Evolutionary conservation across 345 rosid species (phyloP).

Genomic region (Sonneratia caseolaris): DNA sequence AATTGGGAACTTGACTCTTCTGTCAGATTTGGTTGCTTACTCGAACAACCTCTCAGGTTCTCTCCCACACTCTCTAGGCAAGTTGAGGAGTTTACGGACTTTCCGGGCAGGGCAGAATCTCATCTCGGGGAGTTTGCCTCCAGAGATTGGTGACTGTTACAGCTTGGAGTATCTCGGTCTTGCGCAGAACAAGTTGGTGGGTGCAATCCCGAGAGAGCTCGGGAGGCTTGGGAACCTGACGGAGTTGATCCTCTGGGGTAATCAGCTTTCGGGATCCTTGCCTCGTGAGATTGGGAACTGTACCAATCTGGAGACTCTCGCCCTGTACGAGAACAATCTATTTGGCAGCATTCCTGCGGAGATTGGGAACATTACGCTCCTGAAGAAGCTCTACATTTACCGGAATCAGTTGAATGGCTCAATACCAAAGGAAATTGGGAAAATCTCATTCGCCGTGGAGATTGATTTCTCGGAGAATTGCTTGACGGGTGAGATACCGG

Average conservation of each 20-base stretch:
- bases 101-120: conserved; percentile 85
- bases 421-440: conserved; percentile 71
- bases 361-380: conserved; percentile 40
- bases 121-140: conserved; percentile 72
- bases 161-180: conserved; percentile 66
- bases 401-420: conserved; percentile 62
- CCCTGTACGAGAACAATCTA: conserved; percentile 72
- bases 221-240: conserved; percentile 56
- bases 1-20: conserved; percentile 53
- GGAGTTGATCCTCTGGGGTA: conserved; percentile 63
- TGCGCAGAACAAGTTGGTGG: conserved; percentile 62
- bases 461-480: conserved; percentile 81
- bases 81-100: conserved; percentile 39
- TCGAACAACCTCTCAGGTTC: conserved; percentile 67
- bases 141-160: conserved; percentile 59
- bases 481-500: conserved; percentile 66
- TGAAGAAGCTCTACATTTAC: conserved; percentile 52
- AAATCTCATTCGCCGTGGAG: conserved; percentile 50
- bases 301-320: conserved; percentile 45
- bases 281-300: conserved; percentile 75
- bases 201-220: conserved; percentile 58
- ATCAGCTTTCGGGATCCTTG: conserved; percentile 57
- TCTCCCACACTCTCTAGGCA: conserved; percentile 59
- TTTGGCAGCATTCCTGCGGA: conserved; percentile 55
- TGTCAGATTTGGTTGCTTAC: conserved; percentile 52